These are phyloP conservation scores for Aspergillus nomiae DNA, from an alignment of 2,329 filamentous ascomycete species.

Conservation along the genomic window DNA sequence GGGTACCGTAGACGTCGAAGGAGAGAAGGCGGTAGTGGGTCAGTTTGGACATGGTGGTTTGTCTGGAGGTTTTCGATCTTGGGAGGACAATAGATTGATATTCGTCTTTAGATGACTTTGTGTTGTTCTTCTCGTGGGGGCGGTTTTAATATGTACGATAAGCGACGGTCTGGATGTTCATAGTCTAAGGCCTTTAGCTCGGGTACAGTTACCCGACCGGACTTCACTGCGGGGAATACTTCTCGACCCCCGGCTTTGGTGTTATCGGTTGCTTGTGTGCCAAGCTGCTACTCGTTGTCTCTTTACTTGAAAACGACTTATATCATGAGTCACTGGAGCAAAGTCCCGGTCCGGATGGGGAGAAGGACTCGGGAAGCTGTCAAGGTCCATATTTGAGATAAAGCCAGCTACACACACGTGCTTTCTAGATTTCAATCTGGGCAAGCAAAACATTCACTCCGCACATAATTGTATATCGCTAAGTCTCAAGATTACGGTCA, in stretches of 20 bases:
- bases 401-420: neutral
- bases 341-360: neutral
- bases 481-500: neutral
- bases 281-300: neutral
- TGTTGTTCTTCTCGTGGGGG: neutral
- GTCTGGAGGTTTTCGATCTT: neutral
- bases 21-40: constrained; percentile 57
- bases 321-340: neutral
- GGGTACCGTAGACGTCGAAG: constrained; percentile 79
- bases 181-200: neutral
- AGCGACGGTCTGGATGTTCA: neutral
- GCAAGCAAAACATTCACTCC: neutral
- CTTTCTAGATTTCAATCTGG: neutral
- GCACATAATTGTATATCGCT: neutral
- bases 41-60: constrained; percentile 26
- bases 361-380: neutral
- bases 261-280: neutral
- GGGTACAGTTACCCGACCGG: neutral
- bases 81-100: neutral
- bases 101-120: neutral
- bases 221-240: neutral
- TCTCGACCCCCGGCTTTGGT: neutral
- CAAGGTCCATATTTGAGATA: neutral
- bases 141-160: neutral
- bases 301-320: neutral